Base-by-base conservation (phyloP, 306 rosid genomes). In the Mimosa bimucronata region DNA sequence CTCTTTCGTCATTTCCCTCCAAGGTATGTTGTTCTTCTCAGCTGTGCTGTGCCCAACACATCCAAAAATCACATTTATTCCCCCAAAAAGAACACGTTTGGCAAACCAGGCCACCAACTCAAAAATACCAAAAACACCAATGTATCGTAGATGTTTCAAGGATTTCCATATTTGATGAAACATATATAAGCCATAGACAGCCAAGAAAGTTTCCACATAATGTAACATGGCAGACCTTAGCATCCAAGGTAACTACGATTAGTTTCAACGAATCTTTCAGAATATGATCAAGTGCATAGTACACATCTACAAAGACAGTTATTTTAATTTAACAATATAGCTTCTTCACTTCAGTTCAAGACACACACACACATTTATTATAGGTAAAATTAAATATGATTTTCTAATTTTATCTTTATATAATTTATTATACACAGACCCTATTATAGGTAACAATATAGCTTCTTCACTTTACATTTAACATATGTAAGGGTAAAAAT, bases 1-100 rank as follows among this genome's bases (percentile, higher is more conserved):
- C 84, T 87, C 86, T 38, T 81, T 71, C 1, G 86, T 31, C 88
- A 88, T 85, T 78, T 88, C 79, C 78, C 89, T 83, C 92, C 94
- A 90, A 72, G 94, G 89, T 75, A 90, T 87, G 75, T 87, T 88
- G 61, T 85, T 90, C 83, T 88, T 90, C 89, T 88, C 91, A 77
- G 92, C 92, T 81, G 92, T 90, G 41, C 91, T 90, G 92, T 78
- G 68, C 71, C 75, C 76, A 57, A 79, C 71, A 66, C 75, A 84
- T 45, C 19, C 25, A 14, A 29, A 71, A 83, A 87, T 13, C 48
- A 30, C 40, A 61, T 2, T 26, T 40, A 82, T 45, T 75, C n/a
- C 44, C 53, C 78, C 75, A 52, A 45, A 11, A 57, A 66, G 69
- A 19, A 53, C 53, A 77, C 40, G 2, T 0, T 70, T 41, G 41